These are phyloP conservation scores for Hypocreales sp. DNA, from an alignment of 2,329 filamentous ascomycete species.

Conservation along the genomic window DNA sequence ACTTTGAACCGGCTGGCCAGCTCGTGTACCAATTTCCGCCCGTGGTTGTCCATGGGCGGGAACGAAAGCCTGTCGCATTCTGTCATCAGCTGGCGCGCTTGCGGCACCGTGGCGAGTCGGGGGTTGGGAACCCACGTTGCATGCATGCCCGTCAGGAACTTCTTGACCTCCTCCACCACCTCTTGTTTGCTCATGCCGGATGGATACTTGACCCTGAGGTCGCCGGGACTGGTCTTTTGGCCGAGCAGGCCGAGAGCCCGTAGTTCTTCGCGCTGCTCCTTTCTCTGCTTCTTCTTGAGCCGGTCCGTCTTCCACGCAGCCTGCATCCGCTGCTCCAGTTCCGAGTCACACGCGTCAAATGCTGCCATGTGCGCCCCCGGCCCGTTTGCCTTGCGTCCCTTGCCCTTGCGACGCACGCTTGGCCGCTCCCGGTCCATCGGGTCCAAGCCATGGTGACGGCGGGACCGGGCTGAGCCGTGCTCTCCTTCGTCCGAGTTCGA, in stretches of 20 bases:
- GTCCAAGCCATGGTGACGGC: conserved; percentile 53
- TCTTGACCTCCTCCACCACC: conserved; percentile 55
- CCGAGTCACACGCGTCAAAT: conserved; percentile 46
- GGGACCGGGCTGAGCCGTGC: not conserved
- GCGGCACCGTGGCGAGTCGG: too few species aligned
- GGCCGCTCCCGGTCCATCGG: conserved; percentile 70
- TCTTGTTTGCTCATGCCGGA: conserved; percentile 56
- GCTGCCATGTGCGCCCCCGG: conserved; percentile 36
- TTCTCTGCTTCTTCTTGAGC: conserved; percentile 54
- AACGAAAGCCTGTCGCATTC: conserved; percentile 51
- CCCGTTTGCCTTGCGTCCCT: conserved; percentile 50
- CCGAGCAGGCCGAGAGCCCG: conserved; percentile 52
- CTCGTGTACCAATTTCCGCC: conserved; percentile 67
- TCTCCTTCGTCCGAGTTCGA: not conserved
- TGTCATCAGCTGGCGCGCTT: too few species aligned
- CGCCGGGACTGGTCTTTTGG: conserved; percentile 35
- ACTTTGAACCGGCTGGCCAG: conserved; percentile 61
- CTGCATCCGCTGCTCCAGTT: conserved; percentile 45
- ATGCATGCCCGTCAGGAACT: conserved; percentile 49
- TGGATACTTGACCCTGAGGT: conserved; percentile 56
- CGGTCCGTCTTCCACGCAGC: conserved; percentile 51
- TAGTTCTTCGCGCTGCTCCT: conserved; percentile 53
- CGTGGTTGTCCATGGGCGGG: conserved; percentile 68
- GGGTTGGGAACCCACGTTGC: conserved; percentile 36
- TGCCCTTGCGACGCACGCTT: conserved; percentile 44